These are phyloP conservation scores for Mollisiaceae sp. DNA, from an alignment of 2,329 filamentous ascomycete species.

Conservation along the genomic window DNA sequence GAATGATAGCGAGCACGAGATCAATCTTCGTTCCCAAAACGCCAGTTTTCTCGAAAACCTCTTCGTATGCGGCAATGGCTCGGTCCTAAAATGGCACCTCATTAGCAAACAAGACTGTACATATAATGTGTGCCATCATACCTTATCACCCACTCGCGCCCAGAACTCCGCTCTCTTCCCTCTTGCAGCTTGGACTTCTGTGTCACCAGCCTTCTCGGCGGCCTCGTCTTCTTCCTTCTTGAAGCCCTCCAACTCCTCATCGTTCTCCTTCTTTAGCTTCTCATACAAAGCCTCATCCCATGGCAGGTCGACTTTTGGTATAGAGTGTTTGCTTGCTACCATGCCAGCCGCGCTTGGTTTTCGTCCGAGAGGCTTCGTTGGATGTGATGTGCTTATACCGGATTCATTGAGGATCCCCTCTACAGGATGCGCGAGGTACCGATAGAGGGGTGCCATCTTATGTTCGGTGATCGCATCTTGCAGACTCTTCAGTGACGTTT, in stretches of 20 bases:
- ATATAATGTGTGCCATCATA: slow-evolving; percentile 47
- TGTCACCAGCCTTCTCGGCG: slow-evolving; percentile 93
- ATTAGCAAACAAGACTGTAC: slow-evolving; percentile 28
- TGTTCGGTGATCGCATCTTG: slow-evolving; percentile 83
- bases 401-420: slow-evolving; percentile 62
- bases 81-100: slow-evolving; percentile 69
- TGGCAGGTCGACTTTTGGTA: slow-evolving; percentile 70
- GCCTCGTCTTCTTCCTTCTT: slow-evolving; percentile 93
- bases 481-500: slow-evolving; percentile 73
- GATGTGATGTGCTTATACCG: slow-evolving; percentile 51
- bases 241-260: slow-evolving; percentile 74
- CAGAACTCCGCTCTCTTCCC: slow-evolving; percentile 97
- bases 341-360: slow-evolving; percentile 76
- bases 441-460: slow-evolving; percentile 88
- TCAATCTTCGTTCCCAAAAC: slow-evolving; percentile 98
- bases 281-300: slow-evolving; percentile 94
- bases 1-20: slow-evolving; percentile 93
- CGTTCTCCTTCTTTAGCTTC: slow-evolving; percentile 76
- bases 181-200: slow-evolving; percentile 88
- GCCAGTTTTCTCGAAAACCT: slow-evolving; percentile 94
- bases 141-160: slow-evolving; percentile 95
- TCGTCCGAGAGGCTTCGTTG: slow-evolving; percentile 63
- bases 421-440: slow-evolving; percentile 79
- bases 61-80: slow-evolving; percentile 90
- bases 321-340: slow-evolving; percentile 72